Conservation (phyloP, 1,284 basidiomycete species). For the Pisolithus thermaeus region DNA sequence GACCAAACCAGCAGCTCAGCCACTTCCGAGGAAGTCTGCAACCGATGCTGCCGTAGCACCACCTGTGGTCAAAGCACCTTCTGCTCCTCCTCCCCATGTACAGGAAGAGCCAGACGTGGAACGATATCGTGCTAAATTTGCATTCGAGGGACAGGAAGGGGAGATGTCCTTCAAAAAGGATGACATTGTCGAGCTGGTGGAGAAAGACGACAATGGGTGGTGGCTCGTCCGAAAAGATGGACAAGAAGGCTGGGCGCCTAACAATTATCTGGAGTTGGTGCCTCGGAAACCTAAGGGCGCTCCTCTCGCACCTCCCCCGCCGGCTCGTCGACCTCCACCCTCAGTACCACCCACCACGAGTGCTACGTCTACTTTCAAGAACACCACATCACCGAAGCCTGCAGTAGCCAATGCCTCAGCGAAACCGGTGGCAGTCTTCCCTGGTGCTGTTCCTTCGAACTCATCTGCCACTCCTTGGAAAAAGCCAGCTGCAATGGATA, state of each 20-base stretch:
- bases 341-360: conserved; percentile 31
- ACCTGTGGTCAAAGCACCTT: too few relatives aligned
- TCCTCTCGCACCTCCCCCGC: conserved; percentile 66
- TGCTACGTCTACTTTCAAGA: conserved; percentile 30
- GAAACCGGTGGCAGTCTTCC: conserved; percentile 70
- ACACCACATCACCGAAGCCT: conserved; percentile 38
- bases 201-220: conserved; percentile 96
- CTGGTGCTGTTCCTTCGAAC: conserved; percentile 60
- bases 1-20: conserved; percentile 52
- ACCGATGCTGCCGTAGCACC: conserved; percentile 18
- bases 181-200: conserved; percentile 86
- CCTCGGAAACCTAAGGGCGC: conserved; percentile 55
- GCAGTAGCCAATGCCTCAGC: conserved; percentile 50
- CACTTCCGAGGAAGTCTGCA: conserved; percentile 47
- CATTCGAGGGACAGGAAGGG: conserved; percentile 86
- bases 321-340: conserved; percentile 48
- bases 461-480: conserved; percentile 73
- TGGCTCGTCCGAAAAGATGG: conserved; percentile 90
- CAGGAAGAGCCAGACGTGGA: conserved; percentile 63
- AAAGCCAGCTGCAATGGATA: conserved; percentile 37
- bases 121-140: conserved; percentile 82
- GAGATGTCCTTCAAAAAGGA: conserved; percentile 90
- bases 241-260: conserved; percentile 91
- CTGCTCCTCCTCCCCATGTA: conserved; percentile 38
- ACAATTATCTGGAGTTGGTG: conserved; percentile 85